Conservation (phyloP, 169 alveolate species). For the Plasmodium gallinaceum region DNA sequence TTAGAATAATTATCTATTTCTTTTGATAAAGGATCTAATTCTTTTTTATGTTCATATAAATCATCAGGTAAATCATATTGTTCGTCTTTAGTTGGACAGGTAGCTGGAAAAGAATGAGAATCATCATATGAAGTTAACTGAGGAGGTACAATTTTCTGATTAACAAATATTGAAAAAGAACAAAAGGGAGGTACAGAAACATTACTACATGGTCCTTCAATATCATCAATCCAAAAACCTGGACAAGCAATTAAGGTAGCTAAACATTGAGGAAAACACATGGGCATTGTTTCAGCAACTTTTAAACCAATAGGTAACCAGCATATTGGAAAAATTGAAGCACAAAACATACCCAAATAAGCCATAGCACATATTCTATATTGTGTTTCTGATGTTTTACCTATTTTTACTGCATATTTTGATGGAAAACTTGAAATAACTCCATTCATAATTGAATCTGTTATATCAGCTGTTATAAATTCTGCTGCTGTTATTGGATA, state of each 20-base stretch:
- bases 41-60: conserved; percentile 33
- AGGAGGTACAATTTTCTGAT: conserved; percentile 88
- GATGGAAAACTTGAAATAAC: conserved; percentile 88
- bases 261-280: conserved; percentile 88
- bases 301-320: conserved; percentile 85
- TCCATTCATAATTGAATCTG: conserved; percentile 89
- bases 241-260: conserved; percentile 91
- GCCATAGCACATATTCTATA: conserved; percentile 88
- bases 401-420: conserved; percentile 89
- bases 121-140: conserved; percentile 87
- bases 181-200: conserved; percentile 90
- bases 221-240: conserved; percentile 90
- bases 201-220: conserved; percentile 82
- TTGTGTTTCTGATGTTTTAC: conserved; percentile 87
- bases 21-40: neutral
- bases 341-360: conserved; percentile 90
- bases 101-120: conserved; percentile 84
- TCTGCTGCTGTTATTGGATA: conserved; percentile 90
- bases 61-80: conserved; percentile 47
- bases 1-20: conserved; percentile 19
- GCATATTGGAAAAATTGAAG: conserved; percentile 89
- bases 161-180: conserved; percentile 87
- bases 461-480: conserved; percentile 87
- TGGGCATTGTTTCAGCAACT: conserved; percentile 51
- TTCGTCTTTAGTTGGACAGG: conserved; percentile 81